These are phyloP conservation scores for Piper betle DNA, from an alignment of 164 flowering plant species.

Conservation along the genomic window DNA sequence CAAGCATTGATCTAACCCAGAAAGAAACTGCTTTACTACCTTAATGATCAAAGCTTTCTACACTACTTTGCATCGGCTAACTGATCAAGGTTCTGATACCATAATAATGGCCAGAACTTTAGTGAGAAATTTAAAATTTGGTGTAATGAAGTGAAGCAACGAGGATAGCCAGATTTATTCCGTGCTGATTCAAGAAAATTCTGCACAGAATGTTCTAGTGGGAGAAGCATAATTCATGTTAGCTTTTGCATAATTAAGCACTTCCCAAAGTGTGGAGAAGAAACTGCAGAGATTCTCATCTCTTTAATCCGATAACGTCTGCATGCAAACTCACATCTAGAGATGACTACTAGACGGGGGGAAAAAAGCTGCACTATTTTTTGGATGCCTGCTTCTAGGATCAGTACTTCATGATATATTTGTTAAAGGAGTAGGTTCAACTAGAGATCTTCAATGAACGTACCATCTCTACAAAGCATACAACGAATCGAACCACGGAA, in stretches of 20 bases:
- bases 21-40: neutral
- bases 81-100: neutral
- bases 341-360: neutral
- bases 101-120: neutral
- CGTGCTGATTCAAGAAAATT: neutral
- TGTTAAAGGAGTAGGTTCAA: neutral
- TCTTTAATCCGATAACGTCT: neutral
- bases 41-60: no score
- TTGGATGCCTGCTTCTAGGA: neutral
- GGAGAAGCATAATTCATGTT: conserved; percentile 3
- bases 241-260: conserved; percentile 1
- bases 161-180: neutral
- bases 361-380: neutral
- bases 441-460: neutral
- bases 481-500: neutral
- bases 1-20: neutral
- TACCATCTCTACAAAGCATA: neutral
- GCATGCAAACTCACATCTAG: neutral
- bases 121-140: neutral
- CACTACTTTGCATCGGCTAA: no score
- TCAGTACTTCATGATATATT: neutral
- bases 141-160: conserved; percentile 1
- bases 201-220: conserved; percentile 3
- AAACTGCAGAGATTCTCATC: conserved; percentile 4
- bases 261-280: neutral